Conservation (phyloP, 768 basidiomycete species). For the Phaeolepiota aurea region DNA sequence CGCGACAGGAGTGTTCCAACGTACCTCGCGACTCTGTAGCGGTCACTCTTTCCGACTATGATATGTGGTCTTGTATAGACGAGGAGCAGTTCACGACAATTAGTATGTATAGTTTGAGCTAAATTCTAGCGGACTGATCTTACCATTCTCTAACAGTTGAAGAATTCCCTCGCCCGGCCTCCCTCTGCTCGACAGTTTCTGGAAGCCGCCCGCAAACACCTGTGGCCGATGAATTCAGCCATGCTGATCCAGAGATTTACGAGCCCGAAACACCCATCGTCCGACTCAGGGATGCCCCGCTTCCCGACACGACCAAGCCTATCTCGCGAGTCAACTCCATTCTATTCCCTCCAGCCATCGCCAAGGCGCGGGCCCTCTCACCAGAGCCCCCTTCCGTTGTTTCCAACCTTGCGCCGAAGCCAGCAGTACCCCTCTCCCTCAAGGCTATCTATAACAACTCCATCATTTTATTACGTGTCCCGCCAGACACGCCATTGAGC, state of each 20-base stretch:
- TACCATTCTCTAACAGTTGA: slow-evolving; percentile 17
- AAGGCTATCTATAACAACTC: slow-evolving; percentile 57
- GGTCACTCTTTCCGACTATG: slow-evolving; percentile 31
- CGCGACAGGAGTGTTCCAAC: not conserved
- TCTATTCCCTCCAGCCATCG: not conserved
- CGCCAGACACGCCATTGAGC: slow-evolving; percentile 31
- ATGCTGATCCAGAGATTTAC: slow-evolving; percentile 1
- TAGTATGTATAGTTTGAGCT: slow-evolving; percentile 17
- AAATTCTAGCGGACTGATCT: slow-evolving; percentile 1
- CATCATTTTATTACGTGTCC: slow-evolving; percentile 50
- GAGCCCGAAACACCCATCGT: not conserved
- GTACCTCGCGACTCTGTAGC: slow-evolving; percentile 23
- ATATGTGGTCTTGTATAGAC: slow-evolving; percentile 28
- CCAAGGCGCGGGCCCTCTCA: slow-evolving; percentile 10
- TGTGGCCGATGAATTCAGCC: slow-evolving; percentile 7
- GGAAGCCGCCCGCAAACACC: slow-evolving; percentile 22
- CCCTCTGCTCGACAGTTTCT: slow-evolving; percentile 18
- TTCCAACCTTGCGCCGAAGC: slow-evolving; percentile 11
- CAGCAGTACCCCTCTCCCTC: slow-evolving; percentile 31
- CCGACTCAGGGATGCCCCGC: not conserved
- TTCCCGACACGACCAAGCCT: not conserved
- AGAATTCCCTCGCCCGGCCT: slow-evolving; percentile 32
- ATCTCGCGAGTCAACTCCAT: not conserved
- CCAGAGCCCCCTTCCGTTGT: slow-evolving; percentile 29
- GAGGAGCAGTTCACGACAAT: slow-evolving; percentile 24